These are phyloP conservation scores for Colletotrichum cuscutae DNA, from an alignment of 2,329 filamentous ascomycete species.

Conservation along the genomic window DNA sequence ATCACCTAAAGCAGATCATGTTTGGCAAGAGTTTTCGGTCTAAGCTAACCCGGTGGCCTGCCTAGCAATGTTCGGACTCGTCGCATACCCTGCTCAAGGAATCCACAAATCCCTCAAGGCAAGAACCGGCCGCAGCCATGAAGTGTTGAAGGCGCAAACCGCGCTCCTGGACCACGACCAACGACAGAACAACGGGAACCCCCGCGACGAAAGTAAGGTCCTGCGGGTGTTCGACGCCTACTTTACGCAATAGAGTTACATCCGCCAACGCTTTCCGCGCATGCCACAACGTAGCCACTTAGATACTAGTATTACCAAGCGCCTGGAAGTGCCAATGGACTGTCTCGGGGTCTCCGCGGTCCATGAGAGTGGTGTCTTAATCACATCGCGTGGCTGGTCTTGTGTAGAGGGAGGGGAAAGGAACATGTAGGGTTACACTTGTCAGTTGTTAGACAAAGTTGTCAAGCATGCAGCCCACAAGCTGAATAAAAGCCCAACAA, in stretches of 20 bases:
- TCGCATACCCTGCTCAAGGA: slow-evolving; percentile 46
- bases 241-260: slow-evolving; percentile 10
- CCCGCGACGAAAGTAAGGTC: slow-evolving; percentile 1
- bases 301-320: not conserved
- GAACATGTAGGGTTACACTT: not conserved
- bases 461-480: not conserved
- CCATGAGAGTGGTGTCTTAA: not conserved
- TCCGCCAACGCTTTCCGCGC: not conserved
- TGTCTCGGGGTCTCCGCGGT: not conserved
- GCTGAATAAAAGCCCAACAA: not conserved
- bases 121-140: not conserved
- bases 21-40: not conserved
- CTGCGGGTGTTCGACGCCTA: slow-evolving; percentile 21
- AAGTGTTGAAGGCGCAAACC: slow-evolving; percentile 3
- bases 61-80: slow-evolving; percentile 39
- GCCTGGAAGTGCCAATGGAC: not conserved
- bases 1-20: not conserved
- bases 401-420: not conserved
- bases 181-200: not conserved
- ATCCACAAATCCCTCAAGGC: slow-evolving; percentile 45
- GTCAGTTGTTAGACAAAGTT: not conserved
- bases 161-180: not conserved
- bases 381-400: no score
- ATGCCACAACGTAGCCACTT: not conserved
- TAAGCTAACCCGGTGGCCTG: not conserved